phyloP scores from a whole-genome alignment of 2,329 filamentous ascomycete species.

The Fusarium falciforme region DNA sequence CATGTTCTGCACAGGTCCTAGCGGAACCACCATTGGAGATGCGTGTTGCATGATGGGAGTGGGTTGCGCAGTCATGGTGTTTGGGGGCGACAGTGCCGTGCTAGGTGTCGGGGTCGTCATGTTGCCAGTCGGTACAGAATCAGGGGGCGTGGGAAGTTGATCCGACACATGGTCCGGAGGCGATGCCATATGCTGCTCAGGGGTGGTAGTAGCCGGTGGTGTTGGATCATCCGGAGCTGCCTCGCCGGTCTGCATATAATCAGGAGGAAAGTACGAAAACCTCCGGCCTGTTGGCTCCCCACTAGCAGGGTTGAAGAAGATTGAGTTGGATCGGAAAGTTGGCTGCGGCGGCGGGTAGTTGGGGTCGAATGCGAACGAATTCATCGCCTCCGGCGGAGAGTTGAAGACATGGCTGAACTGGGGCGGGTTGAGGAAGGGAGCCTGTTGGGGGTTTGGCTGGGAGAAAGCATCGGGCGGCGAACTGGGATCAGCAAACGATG shows the following conservation, averaged over 20 bases:
- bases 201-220: constrained; percentile 46
- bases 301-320: constrained; percentile 69
- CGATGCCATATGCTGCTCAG: constrained; percentile 44
- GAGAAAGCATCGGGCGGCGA: constrained; percentile 48
- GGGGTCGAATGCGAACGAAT: constrained; percentile 57
- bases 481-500: constrained; percentile 46
- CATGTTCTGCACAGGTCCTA: constrained; percentile 44
- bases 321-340: constrained; percentile 74
- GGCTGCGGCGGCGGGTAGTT: constrained; percentile 59
- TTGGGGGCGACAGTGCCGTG: constrained; percentile 53
- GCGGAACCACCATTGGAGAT: constrained; percentile 40
- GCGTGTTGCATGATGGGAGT: constrained; percentile 44
- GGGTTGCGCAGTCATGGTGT: constrained; percentile 47
- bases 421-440: constrained; percentile 59
- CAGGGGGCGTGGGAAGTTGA: constrained; percentile 58
- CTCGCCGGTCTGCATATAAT: constrained; percentile 54
- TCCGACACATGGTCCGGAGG: constrained; percentile 46
- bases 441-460: constrained; percentile 48
- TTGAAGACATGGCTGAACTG: constrained; percentile 71
- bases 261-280: constrained; percentile 74
- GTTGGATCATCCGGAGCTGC: constrained; percentile 49
- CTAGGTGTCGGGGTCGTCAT: constrained; percentile 47
- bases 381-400: constrained; percentile 65
- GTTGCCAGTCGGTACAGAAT: constrained; percentile 51
- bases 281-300: constrained; percentile 66